A percentile compares a stretch with the other conserved stretches of the same genome.
These are phyloP conservation scores for Stenogyne calaminthoides DNA, from an alignment of 305 asterid genomes.

Conservation along the genomic window DNA sequence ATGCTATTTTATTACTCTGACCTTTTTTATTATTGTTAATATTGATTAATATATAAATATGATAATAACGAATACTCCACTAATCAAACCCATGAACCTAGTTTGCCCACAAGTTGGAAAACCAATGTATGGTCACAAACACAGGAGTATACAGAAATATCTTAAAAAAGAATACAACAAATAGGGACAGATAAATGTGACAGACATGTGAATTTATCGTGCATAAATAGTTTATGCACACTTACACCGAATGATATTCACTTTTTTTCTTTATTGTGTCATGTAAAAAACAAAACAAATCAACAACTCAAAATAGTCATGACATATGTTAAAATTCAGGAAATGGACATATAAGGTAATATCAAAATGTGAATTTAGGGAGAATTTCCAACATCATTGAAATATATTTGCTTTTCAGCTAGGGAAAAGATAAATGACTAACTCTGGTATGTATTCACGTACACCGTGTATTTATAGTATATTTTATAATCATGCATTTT, in stretches of 20 bases:
- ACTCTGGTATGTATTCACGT: too few relatives aligned
- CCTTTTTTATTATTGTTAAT: background rate
- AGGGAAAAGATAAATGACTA: background rate
- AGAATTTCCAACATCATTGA: too few relatives aligned
- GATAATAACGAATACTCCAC: background rate
- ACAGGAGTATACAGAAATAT: background rate
- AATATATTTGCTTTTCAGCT: background rate
- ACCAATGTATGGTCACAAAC: background rate
- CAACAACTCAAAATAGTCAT: too few relatives aligned
- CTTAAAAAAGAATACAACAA: background rate
- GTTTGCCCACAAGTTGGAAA: background rate
- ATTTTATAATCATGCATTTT: too few relatives aligned
- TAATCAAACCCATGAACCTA: background rate
- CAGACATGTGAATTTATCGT: slow-evolving; percentile 21
- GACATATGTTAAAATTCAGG: too few relatives aligned
- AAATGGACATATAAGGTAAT: too few relatives aligned
- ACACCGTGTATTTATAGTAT: too few relatives aligned
- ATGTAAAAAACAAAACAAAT: too few relatives aligned
- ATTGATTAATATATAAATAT: too few relatives aligned
- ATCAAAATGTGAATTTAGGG: too few relatives aligned
- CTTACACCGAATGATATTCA: too few relatives aligned
- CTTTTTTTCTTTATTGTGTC: too few relatives aligned
- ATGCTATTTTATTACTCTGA: background rate
- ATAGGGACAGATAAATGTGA: background rate
- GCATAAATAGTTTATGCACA: background rate